Percentiles rank a stretch among this genome's conserved stretches.
These are phyloP conservation scores for Diutina mesorugosa DNA, from an alignment of 1,139 yeast genomes.

Conservation along the genomic window DNA sequence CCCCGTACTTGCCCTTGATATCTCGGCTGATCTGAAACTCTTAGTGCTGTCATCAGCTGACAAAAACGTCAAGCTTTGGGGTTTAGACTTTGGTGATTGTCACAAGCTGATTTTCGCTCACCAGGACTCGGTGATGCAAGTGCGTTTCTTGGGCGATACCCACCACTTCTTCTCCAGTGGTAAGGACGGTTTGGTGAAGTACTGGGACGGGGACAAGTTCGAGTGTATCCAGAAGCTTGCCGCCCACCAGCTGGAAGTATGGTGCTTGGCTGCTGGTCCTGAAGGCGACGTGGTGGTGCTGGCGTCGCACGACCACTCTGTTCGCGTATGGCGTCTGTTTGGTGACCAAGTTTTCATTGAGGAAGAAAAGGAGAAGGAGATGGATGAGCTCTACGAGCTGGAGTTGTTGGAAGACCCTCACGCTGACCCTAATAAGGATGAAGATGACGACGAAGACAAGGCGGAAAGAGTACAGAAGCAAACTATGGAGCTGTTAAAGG, in stretches of 20 bases:
- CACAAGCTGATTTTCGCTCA: slow-evolving; percentile 94
- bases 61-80: slow-evolving; percentile 96
- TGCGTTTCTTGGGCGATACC: slow-evolving; percentile 66
- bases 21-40: slow-evolving; percentile 75
- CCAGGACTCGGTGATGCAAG: slow-evolving; percentile 88
- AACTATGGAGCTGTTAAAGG: slow-evolving; percentile 83
- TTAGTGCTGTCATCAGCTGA: slow-evolving; percentile 92
- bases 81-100: slow-evolving; percentile 96
- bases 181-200: slow-evolving; percentile 80
- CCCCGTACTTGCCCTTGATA: slow-evolving; percentile 85
- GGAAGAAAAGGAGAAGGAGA: slow-evolving; percentile 91
- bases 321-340: slow-evolving; percentile 83
- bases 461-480: slow-evolving; percentile 65
- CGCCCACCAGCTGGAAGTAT: slow-evolving; percentile 87
- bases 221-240: slow-evolving; percentile 82
- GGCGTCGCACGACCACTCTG: slow-evolving; percentile 90
- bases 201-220: slow-evolving; percentile 98
- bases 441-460: slow-evolving; percentile 40
- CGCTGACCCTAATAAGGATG: slow-evolving; percentile 29
- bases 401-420: slow-evolving; percentile 63
- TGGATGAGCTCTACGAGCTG: slow-evolving; percentile 82
- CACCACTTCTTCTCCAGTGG: slow-evolving; percentile 87
- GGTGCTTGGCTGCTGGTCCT: slow-evolving; percentile 71
- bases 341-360: slow-evolving; percentile 90
- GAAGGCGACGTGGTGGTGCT: slow-evolving; percentile 68